Percentiles rank a stretch among this genome's conserved stretches.
Conservation (phyloP, 768 basidiomycete species). For the Tricholoma hemisulphureum region DNA sequence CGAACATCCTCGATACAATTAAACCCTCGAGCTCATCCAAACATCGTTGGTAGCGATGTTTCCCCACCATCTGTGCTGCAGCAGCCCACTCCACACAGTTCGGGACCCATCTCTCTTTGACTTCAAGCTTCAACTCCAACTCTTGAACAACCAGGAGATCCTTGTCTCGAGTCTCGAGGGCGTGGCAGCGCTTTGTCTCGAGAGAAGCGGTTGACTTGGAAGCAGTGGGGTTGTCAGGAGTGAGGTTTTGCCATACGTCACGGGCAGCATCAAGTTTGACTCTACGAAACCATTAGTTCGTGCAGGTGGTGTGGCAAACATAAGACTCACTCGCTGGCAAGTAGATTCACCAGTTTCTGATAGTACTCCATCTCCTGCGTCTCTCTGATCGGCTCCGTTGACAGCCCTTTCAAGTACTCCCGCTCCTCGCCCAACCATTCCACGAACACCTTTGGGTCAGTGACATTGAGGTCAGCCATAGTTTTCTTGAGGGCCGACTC, state of each 20-base stretch:
- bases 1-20: conserved; percentile 21
- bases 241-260: no score
- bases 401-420: not conserved
- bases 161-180: no score
- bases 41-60: conserved; percentile 10
- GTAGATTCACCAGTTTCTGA: not conserved
- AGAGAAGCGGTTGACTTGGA: no score
- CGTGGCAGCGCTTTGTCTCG: no score
- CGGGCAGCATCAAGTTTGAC: no score
- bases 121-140: no score
- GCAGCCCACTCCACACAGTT: conserved; percentile 5
- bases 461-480: not conserved
- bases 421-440: conserved; percentile 5
- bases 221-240: no score
- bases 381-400: not conserved
- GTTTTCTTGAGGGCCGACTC: not conserved
- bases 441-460: not conserved
- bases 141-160: no score
- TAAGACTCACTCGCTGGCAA: not conserved
- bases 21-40: conserved; percentile 21
- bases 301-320: not conserved
- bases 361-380: conserved; percentile 4
- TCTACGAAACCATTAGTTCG: no score
- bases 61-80: no score
- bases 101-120: conserved; percentile 9